Conservation (phyloP, 1,139 yeast species). For the Casaregolazyma lundiana region DNA sequence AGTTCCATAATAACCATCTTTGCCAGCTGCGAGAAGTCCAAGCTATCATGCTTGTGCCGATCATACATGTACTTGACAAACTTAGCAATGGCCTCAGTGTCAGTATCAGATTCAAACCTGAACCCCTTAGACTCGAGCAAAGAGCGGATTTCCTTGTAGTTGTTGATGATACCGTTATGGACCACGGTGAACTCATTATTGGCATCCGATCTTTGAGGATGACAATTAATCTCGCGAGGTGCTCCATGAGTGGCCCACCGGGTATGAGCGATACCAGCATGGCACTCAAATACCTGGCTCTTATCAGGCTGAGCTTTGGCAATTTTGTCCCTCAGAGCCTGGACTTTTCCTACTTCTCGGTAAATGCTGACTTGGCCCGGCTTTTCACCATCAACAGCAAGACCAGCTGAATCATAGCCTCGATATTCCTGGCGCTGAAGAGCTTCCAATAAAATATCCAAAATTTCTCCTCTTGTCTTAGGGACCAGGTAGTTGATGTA, state of each 20-base stretch:
- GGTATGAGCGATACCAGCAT: slow-evolving; percentile 97
- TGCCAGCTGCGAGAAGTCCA: slow-evolving; percentile 88
- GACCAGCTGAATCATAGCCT: slow-evolving; percentile 97
- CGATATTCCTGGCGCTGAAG: slow-evolving; percentile 92
- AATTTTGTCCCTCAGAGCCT: slow-evolving; percentile 68
- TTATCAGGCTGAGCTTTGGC: slow-evolving; percentile 44
- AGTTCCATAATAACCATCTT: slow-evolving; percentile 89
- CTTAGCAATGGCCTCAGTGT: slow-evolving; percentile 96
- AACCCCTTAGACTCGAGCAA: slow-evolving; percentile 76
- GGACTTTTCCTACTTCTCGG: slow-evolving; percentile 91
- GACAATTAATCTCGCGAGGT: slow-evolving; percentile 82
- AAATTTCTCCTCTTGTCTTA: slow-evolving; percentile 85
- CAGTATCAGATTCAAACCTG: slow-evolving; percentile 87
- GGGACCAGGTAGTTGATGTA: slow-evolving; percentile 94
- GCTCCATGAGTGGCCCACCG: slow-evolving; percentile 99
- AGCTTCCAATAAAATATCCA: slow-evolving; percentile 86
- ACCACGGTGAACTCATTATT: slow-evolving; percentile 83
- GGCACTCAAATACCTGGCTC: slow-evolving; percentile 70
- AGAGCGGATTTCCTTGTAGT: slow-evolving; percentile 84
- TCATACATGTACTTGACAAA: slow-evolving; percentile 89
- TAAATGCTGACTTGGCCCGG: slow-evolving; percentile 51
- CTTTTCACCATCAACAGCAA: slow-evolving; percentile 85
- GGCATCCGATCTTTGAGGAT: slow-evolving; percentile 90
- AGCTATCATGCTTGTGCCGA: slow-evolving; percentile 63
- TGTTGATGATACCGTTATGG: slow-evolving; percentile 97